These are phyloP conservation scores for Nicotiana undulata DNA, from an alignment of 257 asterid species.

Conservation along the genomic window DNA sequence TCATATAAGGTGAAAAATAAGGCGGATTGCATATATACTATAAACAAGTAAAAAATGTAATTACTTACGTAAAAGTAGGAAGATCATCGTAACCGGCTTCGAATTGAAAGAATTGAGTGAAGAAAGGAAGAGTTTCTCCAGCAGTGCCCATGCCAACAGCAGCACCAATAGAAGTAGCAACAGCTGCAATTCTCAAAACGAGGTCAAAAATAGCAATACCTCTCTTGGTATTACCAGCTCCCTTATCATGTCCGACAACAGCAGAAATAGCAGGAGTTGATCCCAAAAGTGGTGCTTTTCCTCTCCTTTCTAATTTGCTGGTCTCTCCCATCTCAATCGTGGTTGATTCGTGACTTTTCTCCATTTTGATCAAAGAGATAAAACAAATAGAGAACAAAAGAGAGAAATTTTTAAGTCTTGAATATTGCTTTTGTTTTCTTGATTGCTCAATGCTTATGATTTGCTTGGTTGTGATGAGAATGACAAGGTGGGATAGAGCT, in stretches of 20 bases:
- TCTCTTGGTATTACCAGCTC: slow-evolving; percentile 16
- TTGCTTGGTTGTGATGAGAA: slow-evolving; percentile 24
- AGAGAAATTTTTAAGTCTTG: too few relatives aligned
- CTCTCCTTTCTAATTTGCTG: slow-evolving; percentile 56
- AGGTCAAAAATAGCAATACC: slow-evolving; percentile 30
- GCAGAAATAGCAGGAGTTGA: slow-evolving; percentile 10
- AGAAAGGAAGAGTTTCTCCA: slow-evolving; percentile 30
- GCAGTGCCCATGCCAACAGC: slow-evolving; percentile 37
- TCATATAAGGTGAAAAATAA: too few relatives aligned
- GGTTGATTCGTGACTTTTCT: slow-evolving; percentile 40
- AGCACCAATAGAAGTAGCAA: slow-evolving; percentile 25
- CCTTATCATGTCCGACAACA: slow-evolving; percentile 10
- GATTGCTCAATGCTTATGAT: background rate
- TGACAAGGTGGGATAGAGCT: slow-evolving; percentile 8
- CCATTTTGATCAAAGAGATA: slow-evolving; percentile 19
- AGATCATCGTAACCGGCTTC: slow-evolving; percentile 32
- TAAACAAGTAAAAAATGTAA: too few relatives aligned
- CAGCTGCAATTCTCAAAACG: slow-evolving; percentile 25
- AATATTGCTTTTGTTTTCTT: background rate
- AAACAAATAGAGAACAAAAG: background rate
- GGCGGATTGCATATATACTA: too few relatives aligned
- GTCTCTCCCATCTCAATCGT: slow-evolving; percentile 48
- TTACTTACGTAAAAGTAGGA: slow-evolving; percentile 60
- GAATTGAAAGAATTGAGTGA: slow-evolving; percentile 29
- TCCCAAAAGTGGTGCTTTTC: slow-evolving; percentile 66